Base-by-base conservation (phyloP, 2,329 filamentous ascomycete species). In the Cytospora leucostoma region DNA sequence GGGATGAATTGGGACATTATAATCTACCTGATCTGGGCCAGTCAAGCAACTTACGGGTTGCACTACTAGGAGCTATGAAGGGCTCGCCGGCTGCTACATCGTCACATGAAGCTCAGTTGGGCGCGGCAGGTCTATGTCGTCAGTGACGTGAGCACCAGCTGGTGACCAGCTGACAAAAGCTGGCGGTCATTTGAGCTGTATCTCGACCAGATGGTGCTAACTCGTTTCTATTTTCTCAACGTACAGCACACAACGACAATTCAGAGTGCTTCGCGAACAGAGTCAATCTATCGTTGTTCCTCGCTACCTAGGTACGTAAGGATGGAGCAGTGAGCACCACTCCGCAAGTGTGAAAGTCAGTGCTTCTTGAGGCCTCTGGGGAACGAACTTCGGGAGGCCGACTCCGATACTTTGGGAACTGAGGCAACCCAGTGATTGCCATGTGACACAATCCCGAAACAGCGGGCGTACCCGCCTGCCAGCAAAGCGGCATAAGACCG, bases 341-440 rank as follows among this genome's bases (percentile, higher is more conserved):
- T 33, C 17, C 32, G 8, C 19, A 54, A 21, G 12, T 61, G 38
- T 33, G 38, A 61, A 55, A 7, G 10, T 38, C 51, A 51, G 32
- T 21, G 27, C 32, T 7, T 19, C 12, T 33, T 55, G 59, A 50
- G 59, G 59, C 59, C 37, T 49, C 58, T 60, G 32, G 38, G 15
- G 21, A n/a, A n/a, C 37, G 34, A 34, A 34, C n/a, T 34, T 37
- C 15, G 17, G 44, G n/a, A 21, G 21, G n/a, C 44, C n/a, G 38
- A 55, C 35, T 33, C 51, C 33, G 40, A 61, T 33, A 49, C 6
- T 34, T n/a, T 33, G 21, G 37, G 33, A 59, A 59, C n/a, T 62
- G 63, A 62, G 63, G 50, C 63, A 59, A 50, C 63, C 59, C 47
- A 49, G 21, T 27, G 56, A 60, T 32, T 58, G 56, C 44, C 50